Base-by-base conservation (phyloP, 768 basidiomycete species). In the Amanita subjunquillea region DNA sequence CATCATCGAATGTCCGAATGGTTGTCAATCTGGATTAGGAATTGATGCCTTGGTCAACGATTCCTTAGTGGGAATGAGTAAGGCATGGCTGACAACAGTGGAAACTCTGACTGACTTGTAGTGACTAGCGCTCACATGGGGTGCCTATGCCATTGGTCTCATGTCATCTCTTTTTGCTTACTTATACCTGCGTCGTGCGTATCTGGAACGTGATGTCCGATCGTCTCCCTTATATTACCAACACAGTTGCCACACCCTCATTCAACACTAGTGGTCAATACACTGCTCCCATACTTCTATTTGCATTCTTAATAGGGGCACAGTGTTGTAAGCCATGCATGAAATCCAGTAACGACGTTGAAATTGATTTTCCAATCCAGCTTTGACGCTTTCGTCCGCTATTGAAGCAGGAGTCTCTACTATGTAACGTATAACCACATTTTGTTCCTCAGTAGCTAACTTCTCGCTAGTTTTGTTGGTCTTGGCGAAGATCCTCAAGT, bases 371-470 rank as follows among this genome's bases (percentile, higher is more conserved):
- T 48, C 55, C 20, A 20, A 32, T 29, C 29, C 45, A 87, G 85
- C 79, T 13, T 65, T 85, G 55, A 87, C 85, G 5, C 68, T 87
- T 55, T 78, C 80, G 2, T 82, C 83, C 10, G 80, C 85, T 3
- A 81, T 90, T 58, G 88, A 91, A 62, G 88, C 87, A 12, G 91
- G 89, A 47, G 89, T 92, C 1, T 91, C 88, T 2, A 91, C 89
- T 2, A 90, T 91, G 81, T 88, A 64, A 56, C 77, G 22, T 20
- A 22, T 29, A 15, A 23, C 29, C 54, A 43, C 20, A 32, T 9
- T 25, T 20, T 30, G 20, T 39, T 17, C 39, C 34, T 13, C 30
- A 17, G 13, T 7, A 23, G 25, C 3, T 6, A 48, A 12, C 45
- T 4, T 39, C 30, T 43, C 50, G 30, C 12, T 51, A 86, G 85